phyloP scores from a whole-genome alignment of 257 asterid species.

The Solanum appendiculatum region DNA sequence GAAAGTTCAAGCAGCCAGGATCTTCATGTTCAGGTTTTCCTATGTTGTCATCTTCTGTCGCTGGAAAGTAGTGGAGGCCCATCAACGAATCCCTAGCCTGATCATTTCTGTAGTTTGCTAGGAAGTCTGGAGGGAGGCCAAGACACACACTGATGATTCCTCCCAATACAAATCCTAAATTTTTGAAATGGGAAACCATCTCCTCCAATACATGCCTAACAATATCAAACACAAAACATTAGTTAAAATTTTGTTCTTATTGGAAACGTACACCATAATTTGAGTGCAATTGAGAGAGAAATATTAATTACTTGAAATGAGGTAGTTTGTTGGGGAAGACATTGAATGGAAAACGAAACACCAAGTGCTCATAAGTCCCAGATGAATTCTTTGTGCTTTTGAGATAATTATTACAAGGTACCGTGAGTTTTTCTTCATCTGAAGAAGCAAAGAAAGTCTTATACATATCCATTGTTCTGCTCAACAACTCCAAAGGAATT shows the following conservation, averaged over 20 bases:
- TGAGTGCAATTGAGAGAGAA: background rate
- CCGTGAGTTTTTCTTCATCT: constrained; percentile 27
- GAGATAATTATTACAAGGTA: constrained; percentile 17
- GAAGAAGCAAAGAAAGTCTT: constrained; percentile 19
- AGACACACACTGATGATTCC: constrained; percentile 40
- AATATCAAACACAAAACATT: background rate
- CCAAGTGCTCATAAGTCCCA: constrained; percentile 32
- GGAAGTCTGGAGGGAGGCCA: constrained; percentile 30
- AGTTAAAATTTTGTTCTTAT: background rate
- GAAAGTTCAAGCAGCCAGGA: constrained; percentile 24
- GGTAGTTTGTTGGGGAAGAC: constrained; percentile 13
- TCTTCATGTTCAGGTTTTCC: constrained; percentile 40
- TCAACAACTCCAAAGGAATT: constrained; percentile 19
- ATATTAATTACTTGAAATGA: background rate
- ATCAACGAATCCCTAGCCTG: constrained; percentile 43
- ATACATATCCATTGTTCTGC: constrained; percentile 17
- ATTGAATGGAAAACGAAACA: constrained; percentile 28
- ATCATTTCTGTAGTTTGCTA: constrained; percentile 35
- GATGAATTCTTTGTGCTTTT: constrained; percentile 26
- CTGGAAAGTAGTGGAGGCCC: constrained; percentile 36
- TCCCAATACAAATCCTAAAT: constrained; percentile 24
- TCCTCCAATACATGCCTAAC: constrained; percentile 35
- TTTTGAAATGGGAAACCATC: constrained; percentile 17
- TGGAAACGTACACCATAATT: background rate
- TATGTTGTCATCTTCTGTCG: constrained; percentile 18